phyloP scores from a whole-genome alignment of 257 asterid genomes.

The Ajuga chamaepitys region DNA sequence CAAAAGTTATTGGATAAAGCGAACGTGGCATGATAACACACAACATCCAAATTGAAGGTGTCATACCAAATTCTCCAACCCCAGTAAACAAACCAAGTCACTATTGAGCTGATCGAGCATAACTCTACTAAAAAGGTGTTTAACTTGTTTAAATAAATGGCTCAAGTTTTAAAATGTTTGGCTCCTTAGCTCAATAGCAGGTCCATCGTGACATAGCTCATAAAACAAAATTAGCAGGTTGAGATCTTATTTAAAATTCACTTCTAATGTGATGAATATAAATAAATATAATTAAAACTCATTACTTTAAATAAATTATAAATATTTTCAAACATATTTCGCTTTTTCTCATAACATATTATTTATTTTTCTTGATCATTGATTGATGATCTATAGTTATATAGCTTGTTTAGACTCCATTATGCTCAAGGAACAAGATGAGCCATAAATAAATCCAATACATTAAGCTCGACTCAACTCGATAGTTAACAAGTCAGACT shows the following conservation, averaged over 20 bases:
- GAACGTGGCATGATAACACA: no score
- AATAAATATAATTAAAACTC: neutral
- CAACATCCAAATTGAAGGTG: no score
- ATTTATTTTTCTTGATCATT: neutral
- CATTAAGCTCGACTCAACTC: neutral
- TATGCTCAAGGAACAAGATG: neutral
- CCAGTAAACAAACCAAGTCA: no score
- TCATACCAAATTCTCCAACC: no score
- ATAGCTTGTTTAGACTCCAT: neutral
- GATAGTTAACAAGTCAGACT: no score
- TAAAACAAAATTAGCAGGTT: neutral
- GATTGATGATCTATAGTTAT: no score
- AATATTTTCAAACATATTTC: neutral
- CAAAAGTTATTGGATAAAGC: no score
- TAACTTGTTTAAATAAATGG: neutral
- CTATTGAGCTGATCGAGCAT: no score
- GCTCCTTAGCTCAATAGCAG: neutral
- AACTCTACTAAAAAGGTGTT: neutral
- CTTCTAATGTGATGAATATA: neutral
- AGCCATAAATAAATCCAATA: neutral
- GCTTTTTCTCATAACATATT: neutral
- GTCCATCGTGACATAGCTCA: neutral
- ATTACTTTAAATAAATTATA: neutral
- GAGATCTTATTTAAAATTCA: neutral
- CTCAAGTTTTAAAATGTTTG: neutral